Evolutionary conservation across 169 alveolate species (phyloP).

Genomic region (Cryptosporidium sp.): DNA sequence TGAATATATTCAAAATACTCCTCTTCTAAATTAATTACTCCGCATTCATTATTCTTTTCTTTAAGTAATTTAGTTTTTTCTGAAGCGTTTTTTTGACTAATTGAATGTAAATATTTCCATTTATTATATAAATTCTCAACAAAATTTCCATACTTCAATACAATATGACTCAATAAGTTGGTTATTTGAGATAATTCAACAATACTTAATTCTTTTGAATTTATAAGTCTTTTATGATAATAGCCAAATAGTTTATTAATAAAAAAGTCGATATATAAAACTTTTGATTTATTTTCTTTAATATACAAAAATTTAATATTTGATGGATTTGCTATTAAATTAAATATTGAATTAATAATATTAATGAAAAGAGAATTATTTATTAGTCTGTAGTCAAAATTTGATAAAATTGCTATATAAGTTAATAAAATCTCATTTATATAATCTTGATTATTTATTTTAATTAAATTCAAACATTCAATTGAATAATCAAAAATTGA

Average conservation of each 20-base stretch:
- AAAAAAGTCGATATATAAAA: conserved; percentile 6
- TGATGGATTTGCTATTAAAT: conserved; percentile 43
- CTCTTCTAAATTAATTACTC: conserved; percentile 34
- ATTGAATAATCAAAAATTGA: not conserved
- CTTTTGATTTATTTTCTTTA: not conserved
- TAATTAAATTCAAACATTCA: conserved; percentile 30
- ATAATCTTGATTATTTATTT: not conserved
- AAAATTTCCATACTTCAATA: conserved; percentile 48
- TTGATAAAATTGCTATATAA: conserved; percentile 4
- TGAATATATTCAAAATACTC: conserved; percentile 30
- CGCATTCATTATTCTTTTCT: conserved; percentile 4
- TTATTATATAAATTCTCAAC: conserved; percentile 34
- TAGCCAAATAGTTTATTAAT: conserved; percentile 19
- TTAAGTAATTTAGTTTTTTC: not conserved
- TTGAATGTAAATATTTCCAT: conserved; percentile 54
- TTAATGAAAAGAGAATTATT: conserved; percentile 15
- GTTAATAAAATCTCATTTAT: conserved; percentile 7
- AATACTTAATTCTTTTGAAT: conserved; percentile 28
- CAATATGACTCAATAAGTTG: conserved; percentile 8
- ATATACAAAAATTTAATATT: conserved; percentile 9
- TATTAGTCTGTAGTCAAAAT: not conserved
- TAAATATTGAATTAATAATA: conserved; percentile 46
- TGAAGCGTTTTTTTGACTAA: not conserved
- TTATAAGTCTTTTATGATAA: not conserved
- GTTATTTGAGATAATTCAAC: conserved; percentile 26